Evolutionary conservation across 1,284 basidiomycete genomes (phyloP).

Genomic region (Trichosporon ovoides): DNA sequence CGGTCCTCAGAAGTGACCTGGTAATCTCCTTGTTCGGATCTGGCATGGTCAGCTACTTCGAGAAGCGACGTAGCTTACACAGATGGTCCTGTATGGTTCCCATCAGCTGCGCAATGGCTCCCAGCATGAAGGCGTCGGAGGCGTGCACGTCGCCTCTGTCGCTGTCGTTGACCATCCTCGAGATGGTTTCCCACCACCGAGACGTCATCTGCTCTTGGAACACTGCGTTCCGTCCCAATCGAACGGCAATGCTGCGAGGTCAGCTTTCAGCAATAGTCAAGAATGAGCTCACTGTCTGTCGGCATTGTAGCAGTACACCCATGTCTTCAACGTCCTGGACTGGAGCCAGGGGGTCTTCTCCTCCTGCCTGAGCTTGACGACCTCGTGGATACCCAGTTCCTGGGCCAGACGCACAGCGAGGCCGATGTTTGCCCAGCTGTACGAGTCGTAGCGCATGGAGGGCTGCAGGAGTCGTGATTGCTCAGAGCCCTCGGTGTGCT

Average conservation of each 20-base stretch:
- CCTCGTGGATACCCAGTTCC: slow-evolving; percentile 18
- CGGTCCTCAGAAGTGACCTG: slow-evolving; percentile 8
- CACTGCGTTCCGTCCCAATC: slow-evolving; percentile 18
- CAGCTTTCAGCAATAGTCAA: not conserved
- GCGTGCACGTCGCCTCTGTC: slow-evolving; percentile 7
- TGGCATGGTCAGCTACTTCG: not conserved
- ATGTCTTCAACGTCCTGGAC: not conserved
- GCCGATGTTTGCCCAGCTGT: slow-evolving; percentile 15
- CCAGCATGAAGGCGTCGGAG: slow-evolving; percentile 12
- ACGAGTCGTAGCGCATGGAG: slow-evolving; percentile 14
- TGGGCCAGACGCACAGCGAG: slow-evolving; percentile 15
- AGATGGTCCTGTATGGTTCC: slow-evolving; percentile 17
- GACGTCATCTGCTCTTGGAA: slow-evolving; percentile 17
- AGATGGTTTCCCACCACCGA: slow-evolving; percentile 18
- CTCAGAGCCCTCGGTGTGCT: slow-evolving; percentile 1
- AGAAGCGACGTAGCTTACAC: not conserved
- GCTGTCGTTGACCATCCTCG: slow-evolving; percentile 1
- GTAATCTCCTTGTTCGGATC: slow-evolving; percentile 17
- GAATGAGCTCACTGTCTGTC: slow-evolving; percentile 2
- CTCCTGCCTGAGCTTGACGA: slow-evolving; percentile 1
- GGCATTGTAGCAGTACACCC: slow-evolving; percentile 17
- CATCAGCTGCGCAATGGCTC: slow-evolving; percentile 9
- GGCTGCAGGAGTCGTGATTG: slow-evolving; percentile 12
- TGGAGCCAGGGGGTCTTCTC: not conserved
- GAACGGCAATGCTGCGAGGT: slow-evolving; percentile 13